These are phyloP conservation scores for Physcomitrium patens DNA, from an alignment of 225 moss, liverwort and hornwort genomes.

Conservation along the genomic window DNA sequence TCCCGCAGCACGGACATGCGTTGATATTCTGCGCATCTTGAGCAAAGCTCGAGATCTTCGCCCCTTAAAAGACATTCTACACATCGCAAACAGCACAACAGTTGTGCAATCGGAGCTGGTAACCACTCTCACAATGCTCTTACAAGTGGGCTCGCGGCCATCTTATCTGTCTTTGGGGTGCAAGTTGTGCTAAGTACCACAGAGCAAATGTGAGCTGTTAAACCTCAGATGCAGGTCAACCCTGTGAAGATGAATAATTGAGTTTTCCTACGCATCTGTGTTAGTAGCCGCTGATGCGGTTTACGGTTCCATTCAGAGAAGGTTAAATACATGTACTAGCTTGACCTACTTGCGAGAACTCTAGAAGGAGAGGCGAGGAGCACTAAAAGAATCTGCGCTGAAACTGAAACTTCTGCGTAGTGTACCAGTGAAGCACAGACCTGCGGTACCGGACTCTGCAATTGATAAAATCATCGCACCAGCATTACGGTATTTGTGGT, in stretches of 20 bases:
- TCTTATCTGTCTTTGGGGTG: slow-evolving; percentile 2
- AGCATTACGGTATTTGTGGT: slow-evolving; percentile 9
- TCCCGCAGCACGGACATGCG: not conserved
- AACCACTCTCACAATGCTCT: not conserved
- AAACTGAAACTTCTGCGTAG: not conserved
- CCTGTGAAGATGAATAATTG: not conserved
- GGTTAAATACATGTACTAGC: too few species aligned
- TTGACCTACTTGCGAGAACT: too few species aligned
- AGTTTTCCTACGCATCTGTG: too few species aligned
- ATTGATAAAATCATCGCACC: slow-evolving; percentile 16
- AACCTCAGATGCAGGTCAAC: not conserved
- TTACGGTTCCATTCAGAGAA: too few species aligned
- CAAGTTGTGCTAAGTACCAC: not conserved
- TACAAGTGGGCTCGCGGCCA: slow-evolving; percentile 21
- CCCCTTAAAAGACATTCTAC: not conserved
- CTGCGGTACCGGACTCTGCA: not conserved
- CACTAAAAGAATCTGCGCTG: not conserved
- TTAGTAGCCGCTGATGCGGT: too few species aligned
- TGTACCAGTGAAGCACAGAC: not conserved
- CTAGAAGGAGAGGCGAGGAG: too few species aligned
- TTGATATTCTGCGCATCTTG: too few species aligned
- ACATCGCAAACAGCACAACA: slow-evolving; percentile 24
- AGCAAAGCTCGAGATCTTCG: not conserved
- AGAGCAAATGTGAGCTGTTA: too few species aligned
- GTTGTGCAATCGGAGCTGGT: slow-evolving; percentile 22